These are phyloP conservation scores for Serendipita sp. DNA, from an alignment of 1,284 basidiomycete species.

Conservation along the genomic window DNA sequence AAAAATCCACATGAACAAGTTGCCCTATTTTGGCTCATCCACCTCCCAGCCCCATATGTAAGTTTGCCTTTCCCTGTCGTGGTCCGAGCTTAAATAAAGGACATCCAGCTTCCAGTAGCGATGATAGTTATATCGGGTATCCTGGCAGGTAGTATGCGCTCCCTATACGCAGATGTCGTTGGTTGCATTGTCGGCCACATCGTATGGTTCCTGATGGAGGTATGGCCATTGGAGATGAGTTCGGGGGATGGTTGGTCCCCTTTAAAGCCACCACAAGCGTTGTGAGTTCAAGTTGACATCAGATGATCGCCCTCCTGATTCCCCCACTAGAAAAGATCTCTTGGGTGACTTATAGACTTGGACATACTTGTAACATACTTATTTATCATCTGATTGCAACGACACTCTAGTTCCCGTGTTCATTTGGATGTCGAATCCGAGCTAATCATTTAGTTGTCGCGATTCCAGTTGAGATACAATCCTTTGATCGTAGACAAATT, in stretches of 20 bases:
- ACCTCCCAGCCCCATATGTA: not conserved
- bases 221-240: constrained; percentile 4
- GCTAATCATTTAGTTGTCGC: too few species aligned
- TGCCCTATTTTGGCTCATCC: not conserved
- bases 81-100: not conserved
- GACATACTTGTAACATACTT: too few species aligned
- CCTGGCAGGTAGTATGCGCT: constrained; percentile 2
- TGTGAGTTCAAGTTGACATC: not conserved
- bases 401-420: too few species aligned
- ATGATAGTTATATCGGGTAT: constrained; percentile 2
- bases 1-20: constrained; percentile 2
- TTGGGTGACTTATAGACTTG: not conserved
- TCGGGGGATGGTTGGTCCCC: constrained; percentile 3
- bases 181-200: constrained; percentile 7
- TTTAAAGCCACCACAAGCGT: not conserved
- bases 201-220: constrained; percentile 5
- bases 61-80: not conserved
- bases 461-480: too few species aligned
- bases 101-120: not conserved
- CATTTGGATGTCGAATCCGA: too few species aligned
- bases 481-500: too few species aligned
- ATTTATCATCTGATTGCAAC: too few species aligned
- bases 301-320: not conserved
- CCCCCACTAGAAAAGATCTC: not conserved
- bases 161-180: not conserved